Evolutionary conservation across 306 rosid species (phyloP).

Genomic region (Castanopsis chinensis): DNA sequence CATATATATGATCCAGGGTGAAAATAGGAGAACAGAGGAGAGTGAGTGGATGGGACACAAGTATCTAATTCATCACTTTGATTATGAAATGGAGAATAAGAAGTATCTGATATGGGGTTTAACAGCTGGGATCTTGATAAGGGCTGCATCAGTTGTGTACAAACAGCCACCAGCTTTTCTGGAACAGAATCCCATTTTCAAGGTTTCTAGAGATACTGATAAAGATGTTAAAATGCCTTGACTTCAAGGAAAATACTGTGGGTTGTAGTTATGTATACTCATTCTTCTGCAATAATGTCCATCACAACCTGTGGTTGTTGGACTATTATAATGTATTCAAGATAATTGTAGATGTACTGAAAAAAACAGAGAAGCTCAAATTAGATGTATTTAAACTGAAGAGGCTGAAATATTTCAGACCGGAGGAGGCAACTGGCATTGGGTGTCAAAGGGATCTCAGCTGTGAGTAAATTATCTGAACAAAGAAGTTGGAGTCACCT

Average conservation of each 20-base stretch:
- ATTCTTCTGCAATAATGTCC: conserved; percentile 10
- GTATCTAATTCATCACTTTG: conserved; percentile 74
- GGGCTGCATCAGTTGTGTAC: conserved; percentile 83
- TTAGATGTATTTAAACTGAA: neutral
- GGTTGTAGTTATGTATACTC: conserved; percentile 8
- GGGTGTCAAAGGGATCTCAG: neutral
- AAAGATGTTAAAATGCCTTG: conserved; percentile 47
- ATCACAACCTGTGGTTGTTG: conserved; percentile 1
- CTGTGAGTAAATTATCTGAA: neutral
- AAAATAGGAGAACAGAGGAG: conserved; percentile 70
- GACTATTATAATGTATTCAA: neutral
- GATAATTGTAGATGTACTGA: conserved; percentile 1
- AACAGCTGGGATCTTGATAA: conserved; percentile 91
- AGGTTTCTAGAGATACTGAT: conserved; percentile 44
- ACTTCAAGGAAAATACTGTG: conserved; percentile 9
- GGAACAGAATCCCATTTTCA: conserved; percentile 83
- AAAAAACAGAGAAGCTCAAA: conserved; percentile 22
- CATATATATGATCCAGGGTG: conserved; percentile 61
- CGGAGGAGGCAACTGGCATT: neutral
- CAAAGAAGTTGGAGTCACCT: conserved; percentile 5
- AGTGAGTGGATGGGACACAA: conserved; percentile 92
- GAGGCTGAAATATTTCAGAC: neutral
- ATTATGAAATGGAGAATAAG: conserved; percentile 51
- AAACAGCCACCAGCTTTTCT: conserved; percentile 71
- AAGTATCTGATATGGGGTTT: conserved; percentile 87